phyloP scores from a whole-genome alignment of 441 rosid genomes.

The Populus hybrid region DNA sequence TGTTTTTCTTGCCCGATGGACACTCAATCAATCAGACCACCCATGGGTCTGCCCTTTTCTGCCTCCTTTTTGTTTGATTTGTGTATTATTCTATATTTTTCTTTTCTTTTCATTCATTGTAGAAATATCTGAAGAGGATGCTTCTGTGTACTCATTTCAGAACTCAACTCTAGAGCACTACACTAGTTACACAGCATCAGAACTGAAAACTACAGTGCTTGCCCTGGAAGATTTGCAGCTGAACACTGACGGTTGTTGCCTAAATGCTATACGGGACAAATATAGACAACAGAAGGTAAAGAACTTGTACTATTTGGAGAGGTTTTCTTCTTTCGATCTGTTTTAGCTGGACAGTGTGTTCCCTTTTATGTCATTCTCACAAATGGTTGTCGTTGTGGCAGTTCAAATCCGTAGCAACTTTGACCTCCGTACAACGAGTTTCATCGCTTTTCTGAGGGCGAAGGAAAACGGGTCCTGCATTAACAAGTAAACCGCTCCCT shows the following conservation, averaged over 20 bases:
- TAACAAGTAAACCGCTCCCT: slow-evolving; percentile 18
- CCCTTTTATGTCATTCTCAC: not conserved
- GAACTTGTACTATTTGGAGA: not conserved
- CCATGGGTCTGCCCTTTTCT: slow-evolving; percentile 63
- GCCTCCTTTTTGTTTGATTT: not conserved
- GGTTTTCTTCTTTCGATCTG: not conserved
- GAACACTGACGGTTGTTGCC: slow-evolving; percentile 52
- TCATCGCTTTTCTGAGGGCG: slow-evolving; percentile 48
- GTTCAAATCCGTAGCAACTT: slow-evolving; percentile 73
- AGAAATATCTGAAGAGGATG: slow-evolving; percentile 16
- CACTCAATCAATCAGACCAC: slow-evolving; percentile 60
- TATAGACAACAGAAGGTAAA: slow-evolving; percentile 71
- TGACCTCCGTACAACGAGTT: slow-evolving; percentile 53
- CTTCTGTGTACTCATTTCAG: slow-evolving; percentile 34
- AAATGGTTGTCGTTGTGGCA: slow-evolving; percentile 30
- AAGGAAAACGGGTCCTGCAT: slow-evolving; percentile 25
- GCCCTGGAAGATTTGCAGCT: slow-evolving; percentile 78
- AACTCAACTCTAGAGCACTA: slow-evolving; percentile 83
- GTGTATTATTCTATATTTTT: not conserved
- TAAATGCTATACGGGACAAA: slow-evolving; percentile 63
- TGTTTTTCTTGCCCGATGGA: slow-evolving; percentile 81
- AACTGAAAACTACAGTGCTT: slow-evolving; percentile 60
- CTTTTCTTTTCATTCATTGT: not conserved
- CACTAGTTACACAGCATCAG: slow-evolving; percentile 56
- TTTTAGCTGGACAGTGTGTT: not conserved